Evolutionary conservation across 441 rosid species (phyloP), one percentile per base, ranked within the genome.

Genomic region (Eutrema salsugineum): DNA sequence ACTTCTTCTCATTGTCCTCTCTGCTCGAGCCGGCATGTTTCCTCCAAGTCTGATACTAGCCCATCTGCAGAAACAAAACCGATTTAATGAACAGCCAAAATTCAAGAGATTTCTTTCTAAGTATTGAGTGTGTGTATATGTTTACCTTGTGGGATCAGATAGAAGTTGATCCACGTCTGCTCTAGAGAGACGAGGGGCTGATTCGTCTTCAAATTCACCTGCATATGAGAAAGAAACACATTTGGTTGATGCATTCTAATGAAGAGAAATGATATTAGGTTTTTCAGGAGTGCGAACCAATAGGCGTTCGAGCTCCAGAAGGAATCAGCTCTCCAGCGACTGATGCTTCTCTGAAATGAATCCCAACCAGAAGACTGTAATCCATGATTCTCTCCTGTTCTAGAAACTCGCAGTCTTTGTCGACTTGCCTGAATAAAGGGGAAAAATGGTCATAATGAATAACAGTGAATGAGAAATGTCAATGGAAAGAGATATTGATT

Each of bases 361-460:
- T 87, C 54, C 94, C 94, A 35, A 88, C 89, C n/a, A 86, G 65
- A 66, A 88, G 91, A 74, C 94, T 88, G 44, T 86, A 88, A 54
- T 88, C 94, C 94, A 88, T 88, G 15, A 87, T 88, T 71, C 87
- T 83, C 66, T 85, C 94, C 46, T 85, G 94, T 69, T 85, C 91
- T 22, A 88, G 81, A 71, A 88, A 83, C 78, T 88, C 91, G 8
- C 91, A 88, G 68, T 88, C 94, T 60, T 78, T 82, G 27, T 88
- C 94, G 1, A 88, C 80, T 83, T 88, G 94, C 80, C 89, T 88
- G 83, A 61, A 79, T n/a, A 54, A 43, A 2, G 20, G 68, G 38
- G 61, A 30, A 10, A 8, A 59, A 49, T 5, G 22, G 14, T 14
- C 16, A 39, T 27, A 48, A 27, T 27, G 9, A 59, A 28, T 70